These are phyloP conservation scores for Boletus pseudo-olivaceus DNA, from an alignment of 768 basidiomycete species.

Conservation along the genomic window DNA sequence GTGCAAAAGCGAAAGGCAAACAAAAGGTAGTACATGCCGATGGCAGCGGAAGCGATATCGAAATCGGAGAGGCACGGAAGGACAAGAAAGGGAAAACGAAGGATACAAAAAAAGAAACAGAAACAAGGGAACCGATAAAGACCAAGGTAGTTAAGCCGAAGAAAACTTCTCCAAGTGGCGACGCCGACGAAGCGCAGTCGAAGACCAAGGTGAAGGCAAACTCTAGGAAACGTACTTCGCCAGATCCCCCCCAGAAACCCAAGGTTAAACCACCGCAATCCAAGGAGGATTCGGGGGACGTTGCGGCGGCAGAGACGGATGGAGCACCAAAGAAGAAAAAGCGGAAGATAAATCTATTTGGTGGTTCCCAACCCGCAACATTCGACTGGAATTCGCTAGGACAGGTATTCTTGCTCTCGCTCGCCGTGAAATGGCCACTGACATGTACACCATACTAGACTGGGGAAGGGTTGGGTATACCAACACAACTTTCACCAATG, in stretches of 20 bases:
- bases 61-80: slow-evolving; percentile 24
- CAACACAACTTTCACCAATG: slow-evolving; percentile 63
- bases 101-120: slow-evolving; percentile 17
- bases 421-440: neutral
- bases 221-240: slow-evolving; percentile 18
- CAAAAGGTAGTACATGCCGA: slow-evolving; percentile 30
- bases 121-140: slow-evolving; percentile 30
- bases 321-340: slow-evolving; percentile 58
- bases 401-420: slow-evolving; percentile 30
- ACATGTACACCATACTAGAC: slow-evolving; percentile 17
- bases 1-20: slow-evolving; percentile 37
- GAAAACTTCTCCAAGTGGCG: slow-evolving; percentile 21
- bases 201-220: slow-evolving; percentile 18
- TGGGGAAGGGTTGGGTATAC: slow-evolving; percentile 54
- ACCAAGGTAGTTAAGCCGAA: slow-evolving; percentile 21
- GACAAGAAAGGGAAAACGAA: slow-evolving; percentile 26
- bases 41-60: slow-evolving; percentile 13
- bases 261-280: slow-evolving; percentile 14
- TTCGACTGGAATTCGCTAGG: slow-evolving; percentile 45
- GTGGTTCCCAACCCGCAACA: slow-evolving; percentile 36
- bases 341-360: slow-evolving; percentile 65
- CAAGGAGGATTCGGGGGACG: slow-evolving; percentile 17
- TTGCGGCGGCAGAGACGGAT: slow-evolving; percentile 19
- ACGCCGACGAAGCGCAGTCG: slow-evolving; percentile 6
- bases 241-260: slow-evolving; percentile 21